Conservation (phyloP, 805 yeast genomes). For the Kuraishia capsulata region DNA sequence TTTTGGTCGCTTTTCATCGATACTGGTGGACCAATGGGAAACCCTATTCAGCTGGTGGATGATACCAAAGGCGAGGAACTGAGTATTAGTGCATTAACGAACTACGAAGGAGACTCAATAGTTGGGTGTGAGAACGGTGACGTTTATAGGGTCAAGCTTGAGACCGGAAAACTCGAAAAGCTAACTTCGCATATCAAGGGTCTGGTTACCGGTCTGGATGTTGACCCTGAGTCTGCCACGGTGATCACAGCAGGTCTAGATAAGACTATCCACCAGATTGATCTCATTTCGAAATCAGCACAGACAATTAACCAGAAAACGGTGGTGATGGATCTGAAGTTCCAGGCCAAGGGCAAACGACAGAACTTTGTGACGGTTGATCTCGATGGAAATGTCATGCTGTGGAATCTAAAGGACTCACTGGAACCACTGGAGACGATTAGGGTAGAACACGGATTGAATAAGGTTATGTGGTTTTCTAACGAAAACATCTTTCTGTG, state of each 20-base stretch:
- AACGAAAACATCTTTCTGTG: not conserved
- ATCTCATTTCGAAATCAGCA: constrained; percentile 7
- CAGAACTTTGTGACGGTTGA: constrained; percentile 27
- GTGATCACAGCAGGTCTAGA: constrained; percentile 23
- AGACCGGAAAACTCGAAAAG: constrained; percentile 14
- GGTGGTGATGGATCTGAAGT: constrained; percentile 23
- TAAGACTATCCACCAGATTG: constrained; percentile 21
- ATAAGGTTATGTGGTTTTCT: not conserved
- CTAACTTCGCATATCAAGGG: constrained; percentile 20
- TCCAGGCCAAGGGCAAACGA: constrained; percentile 24
- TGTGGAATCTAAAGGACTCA: constrained; percentile 27
- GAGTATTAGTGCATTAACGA: constrained; percentile 3
- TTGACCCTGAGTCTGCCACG: constrained; percentile 11
- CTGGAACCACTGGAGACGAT: constrained; percentile 5
- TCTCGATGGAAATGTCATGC: constrained; percentile 20
- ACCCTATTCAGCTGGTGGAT: constrained; percentile 8
- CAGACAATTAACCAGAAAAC: constrained; percentile 15
- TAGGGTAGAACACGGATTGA: not conserved
- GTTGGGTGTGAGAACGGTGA: constrained; percentile 27
- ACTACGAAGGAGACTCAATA: constrained; percentile 22
- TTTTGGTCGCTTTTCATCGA: constrained; percentile 4
- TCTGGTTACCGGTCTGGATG: constrained; percentile 19
- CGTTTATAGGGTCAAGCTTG: constrained; percentile 20
- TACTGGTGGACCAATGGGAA: constrained; percentile 1
- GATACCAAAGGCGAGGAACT: constrained; percentile 7